phyloP scores from a whole-genome alignment of 2,329 filamentous ascomycete genomes.

The Alternaria postmessia region DNA sequence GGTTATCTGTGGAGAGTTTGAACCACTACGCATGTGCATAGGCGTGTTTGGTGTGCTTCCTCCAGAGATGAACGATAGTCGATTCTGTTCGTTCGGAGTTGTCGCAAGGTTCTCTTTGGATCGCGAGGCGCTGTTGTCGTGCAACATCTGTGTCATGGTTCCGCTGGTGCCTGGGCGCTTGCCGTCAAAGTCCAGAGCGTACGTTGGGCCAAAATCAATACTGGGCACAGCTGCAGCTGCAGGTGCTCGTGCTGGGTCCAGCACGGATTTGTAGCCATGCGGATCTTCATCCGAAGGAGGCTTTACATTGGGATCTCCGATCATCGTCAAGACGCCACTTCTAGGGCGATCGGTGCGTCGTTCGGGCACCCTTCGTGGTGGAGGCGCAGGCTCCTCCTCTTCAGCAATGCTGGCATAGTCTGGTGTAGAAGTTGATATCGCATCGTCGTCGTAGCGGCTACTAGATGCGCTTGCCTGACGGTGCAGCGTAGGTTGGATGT shows the following conservation, averaged over 20 bases:
- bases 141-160: conserved; percentile 55
- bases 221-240: conserved; percentile 70
- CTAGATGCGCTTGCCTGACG: conserved; percentile 52
- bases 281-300: conserved; percentile 55
- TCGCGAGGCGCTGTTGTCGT: conserved; percentile 40
- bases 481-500: conserved; percentile 34
- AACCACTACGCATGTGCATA: conserved; percentile 52
- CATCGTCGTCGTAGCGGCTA: conserved; percentile 69
- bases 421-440: conserved; percentile 71
- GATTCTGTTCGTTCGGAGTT: conserved; percentile 40
- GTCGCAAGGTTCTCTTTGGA: conserved; percentile 44
- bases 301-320: conserved; percentile 65
- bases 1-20: conserved; percentile 52
- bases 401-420: conserved; percentile 77
- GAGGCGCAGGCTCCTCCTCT: conserved; percentile 37
- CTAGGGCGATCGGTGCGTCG: conserved; percentile 74
- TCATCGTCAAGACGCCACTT: conserved; percentile 80
- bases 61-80: conserved; percentile 40
- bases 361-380: conserved; percentile 50
- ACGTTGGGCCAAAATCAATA: conserved; percentile 86
- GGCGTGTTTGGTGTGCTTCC: conserved; percentile 51
- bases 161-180: conserved; percentile 65
- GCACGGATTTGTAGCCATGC: conserved; percentile 54
- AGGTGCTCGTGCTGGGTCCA: conserved; percentile 22
- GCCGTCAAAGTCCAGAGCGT: conserved; percentile 68